phyloP scores from a whole-genome alignment of 371 early-diverging fungal species.

The Apophysomyces variabilis region DNA sequence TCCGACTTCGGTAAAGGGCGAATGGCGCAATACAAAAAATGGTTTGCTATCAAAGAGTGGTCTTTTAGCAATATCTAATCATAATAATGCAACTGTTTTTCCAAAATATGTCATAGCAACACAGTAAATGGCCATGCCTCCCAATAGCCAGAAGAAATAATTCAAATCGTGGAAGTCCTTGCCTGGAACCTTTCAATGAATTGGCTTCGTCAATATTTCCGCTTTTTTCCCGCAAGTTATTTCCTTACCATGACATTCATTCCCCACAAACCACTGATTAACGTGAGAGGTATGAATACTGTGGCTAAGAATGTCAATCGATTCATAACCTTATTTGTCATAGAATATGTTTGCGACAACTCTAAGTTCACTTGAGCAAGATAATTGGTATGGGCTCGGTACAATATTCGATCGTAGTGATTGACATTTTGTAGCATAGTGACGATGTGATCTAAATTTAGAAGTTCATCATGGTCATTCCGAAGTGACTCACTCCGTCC shows the following conservation, averaged over 20 bases:
- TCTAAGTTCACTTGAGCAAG: conserved; percentile 84
- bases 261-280: conserved; percentile 79
- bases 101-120: conserved; percentile 31
- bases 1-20: not conserved
- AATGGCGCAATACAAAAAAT: conserved; percentile 11
- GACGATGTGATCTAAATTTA: conserved; percentile 69
- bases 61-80: not conserved
- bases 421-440: conserved; percentile 77
- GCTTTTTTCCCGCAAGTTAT: not conserved
- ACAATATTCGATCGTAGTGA: conserved; percentile 79
- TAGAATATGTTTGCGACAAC: conserved; percentile 75
- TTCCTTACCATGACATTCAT: conserved; percentile 50
- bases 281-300: conserved; percentile 86
- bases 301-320: conserved; percentile 81
- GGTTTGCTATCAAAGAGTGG: not conserved
- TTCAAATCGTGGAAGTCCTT: conserved; percentile 56
- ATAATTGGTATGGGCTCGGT: conserved; percentile 83
- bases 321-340: conserved; percentile 82
- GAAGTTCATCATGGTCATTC: conserved; percentile 15
- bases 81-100: conserved; percentile 26
- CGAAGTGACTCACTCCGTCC: not conserved
- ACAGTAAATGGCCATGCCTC: conserved; percentile 50
- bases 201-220: not conserved
- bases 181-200: conserved; percentile 64
- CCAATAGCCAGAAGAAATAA: conserved; percentile 80